phyloP scores from a whole-genome alignment of 2,329 filamentous ascomycete species.

The Pseudogymnoascus pannorum region DNA sequence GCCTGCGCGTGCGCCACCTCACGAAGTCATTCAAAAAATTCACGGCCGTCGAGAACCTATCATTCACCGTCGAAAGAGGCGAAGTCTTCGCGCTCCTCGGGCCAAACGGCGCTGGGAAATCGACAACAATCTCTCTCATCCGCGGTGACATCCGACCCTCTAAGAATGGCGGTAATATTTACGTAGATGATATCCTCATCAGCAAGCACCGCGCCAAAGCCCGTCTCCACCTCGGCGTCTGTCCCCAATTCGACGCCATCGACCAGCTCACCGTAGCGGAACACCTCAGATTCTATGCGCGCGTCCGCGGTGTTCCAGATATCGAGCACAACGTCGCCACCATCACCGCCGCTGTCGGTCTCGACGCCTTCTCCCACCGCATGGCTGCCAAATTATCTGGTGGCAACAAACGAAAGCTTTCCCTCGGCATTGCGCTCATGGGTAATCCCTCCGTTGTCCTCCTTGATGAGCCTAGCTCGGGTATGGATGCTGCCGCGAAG shows the following conservation, averaged over 20 bases:
- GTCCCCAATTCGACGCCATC: conserved; percentile 81
- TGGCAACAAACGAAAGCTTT: conserved; percentile 90
- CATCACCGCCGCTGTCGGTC: conserved; percentile 73
- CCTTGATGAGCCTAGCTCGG: conserved; percentile 81
- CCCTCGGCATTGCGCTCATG: conserved; percentile 82
- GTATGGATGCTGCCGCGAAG: conserved; percentile 86
- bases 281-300: conserved; percentile 82
- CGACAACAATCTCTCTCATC: conserved; percentile 81
- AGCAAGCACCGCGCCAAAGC: conserved; percentile 64
- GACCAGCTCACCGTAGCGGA: conserved; percentile 86
- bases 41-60: conserved; percentile 80
- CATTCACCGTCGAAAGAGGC: conserved; percentile 70
- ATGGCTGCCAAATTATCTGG: conserved; percentile 77
- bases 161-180: conserved; percentile 64
- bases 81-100: conserved; percentile 86
- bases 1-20: conserved; percentile 67
- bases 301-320: conserved; percentile 69
- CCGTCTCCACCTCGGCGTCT: conserved; percentile 76
- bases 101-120: conserved; percentile 87
- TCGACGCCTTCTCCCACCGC: conserved; percentile 61
- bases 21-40: conserved; percentile 72
- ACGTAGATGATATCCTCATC: conserved; percentile 72
- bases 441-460: conserved; percentile 83
- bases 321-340: conserved; percentile 70
- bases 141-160: conserved; percentile 76